Percentiles rank a stretch among this genome's conserved stretches.
phyloP scores from a whole-genome alignment of 345 rosid genomes.

The Citrus mangshanensis region DNA sequence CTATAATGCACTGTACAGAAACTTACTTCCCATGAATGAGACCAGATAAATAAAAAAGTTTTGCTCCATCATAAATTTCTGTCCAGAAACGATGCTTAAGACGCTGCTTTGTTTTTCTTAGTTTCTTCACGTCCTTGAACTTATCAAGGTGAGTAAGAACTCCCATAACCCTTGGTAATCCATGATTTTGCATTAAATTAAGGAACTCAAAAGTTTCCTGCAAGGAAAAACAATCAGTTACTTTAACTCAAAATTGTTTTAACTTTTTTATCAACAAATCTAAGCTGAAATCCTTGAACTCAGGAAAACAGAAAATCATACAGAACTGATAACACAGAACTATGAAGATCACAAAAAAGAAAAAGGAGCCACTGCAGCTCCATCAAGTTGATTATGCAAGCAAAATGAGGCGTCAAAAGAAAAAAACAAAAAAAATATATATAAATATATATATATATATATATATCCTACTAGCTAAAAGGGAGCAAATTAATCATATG shows the following conservation, averaged over 20 bases:
- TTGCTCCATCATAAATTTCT: slow-evolving; percentile 85
- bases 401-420: not conserved
- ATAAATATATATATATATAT: no score
- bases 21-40: slow-evolving; percentile 86
- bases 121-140: slow-evolving; percentile 86
- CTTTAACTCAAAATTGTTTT: not conserved
- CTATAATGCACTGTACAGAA: not conserved
- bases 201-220: slow-evolving; percentile 98
- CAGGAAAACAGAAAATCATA: not conserved
- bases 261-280: not conserved
- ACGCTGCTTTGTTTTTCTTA: slow-evolving; percentile 79
- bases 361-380: not conserved
- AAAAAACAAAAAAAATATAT: no score
- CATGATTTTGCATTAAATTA: slow-evolving; percentile 91
- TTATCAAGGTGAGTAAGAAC: slow-evolving; percentile 96
- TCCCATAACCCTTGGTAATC: slow-evolving; percentile 93
- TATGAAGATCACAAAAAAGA: not conserved
- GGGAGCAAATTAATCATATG: not conserved
- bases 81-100: slow-evolving; percentile 99
- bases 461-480: not conserved
- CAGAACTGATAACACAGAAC: not conserved
- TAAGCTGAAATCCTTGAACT: not conserved
- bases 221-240: slow-evolving; percentile 16
- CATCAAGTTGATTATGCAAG: not conserved
- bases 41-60: slow-evolving; percentile 88